phyloP scores from a whole-genome alignment of 108 stramenopile species.

The Cyclotella baltica region DNA sequence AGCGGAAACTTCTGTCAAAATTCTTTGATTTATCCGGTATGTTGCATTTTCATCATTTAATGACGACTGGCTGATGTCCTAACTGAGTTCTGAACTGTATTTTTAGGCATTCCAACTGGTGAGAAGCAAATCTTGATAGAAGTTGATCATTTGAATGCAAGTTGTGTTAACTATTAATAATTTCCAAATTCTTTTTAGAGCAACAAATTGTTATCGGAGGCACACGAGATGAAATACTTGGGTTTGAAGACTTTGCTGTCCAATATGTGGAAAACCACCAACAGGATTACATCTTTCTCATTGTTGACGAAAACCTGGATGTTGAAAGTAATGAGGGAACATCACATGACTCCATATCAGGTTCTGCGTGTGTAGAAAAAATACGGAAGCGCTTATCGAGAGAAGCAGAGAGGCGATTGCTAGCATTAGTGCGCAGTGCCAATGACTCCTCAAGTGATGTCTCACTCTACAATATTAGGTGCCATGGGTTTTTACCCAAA shows the following conservation, averaged over 20 bases:
- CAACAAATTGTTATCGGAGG: constrained; percentile 33
- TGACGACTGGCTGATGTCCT: neutral
- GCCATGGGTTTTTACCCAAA: constrained; percentile 73
- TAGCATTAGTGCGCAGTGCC: constrained; percentile 66
- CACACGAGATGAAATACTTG: constrained; percentile 54
- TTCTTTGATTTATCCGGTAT: constrained; percentile 52
- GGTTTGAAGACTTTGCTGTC: constrained; percentile 56
- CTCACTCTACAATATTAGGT: constrained; percentile 62
- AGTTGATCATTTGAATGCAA: too few relatives aligned
- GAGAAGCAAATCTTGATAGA: too few relatives aligned
- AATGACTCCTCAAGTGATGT: constrained; percentile 72
- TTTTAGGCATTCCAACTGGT: constrained; percentile 34
- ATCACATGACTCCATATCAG: constrained; percentile 61
- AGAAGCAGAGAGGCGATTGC: constrained; percentile 37
- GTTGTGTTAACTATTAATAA: neutral
- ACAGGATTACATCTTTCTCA: too few relatives aligned
- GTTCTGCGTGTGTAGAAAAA: constrained; percentile 57
- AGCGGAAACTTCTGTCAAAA: constrained; percentile 61
- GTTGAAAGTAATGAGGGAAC: constrained; percentile 47
- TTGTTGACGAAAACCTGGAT: constrained; percentile 81
- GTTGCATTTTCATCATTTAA: neutral
- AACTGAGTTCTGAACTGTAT: neutral
- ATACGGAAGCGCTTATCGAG: constrained; percentile 41
- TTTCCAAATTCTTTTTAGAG: constrained; percentile 14
- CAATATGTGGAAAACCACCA: constrained; percentile 41